Conservation (phyloP, 108 stramenopile species). For the Cyclotella choctawhatcheeana region DNA sequence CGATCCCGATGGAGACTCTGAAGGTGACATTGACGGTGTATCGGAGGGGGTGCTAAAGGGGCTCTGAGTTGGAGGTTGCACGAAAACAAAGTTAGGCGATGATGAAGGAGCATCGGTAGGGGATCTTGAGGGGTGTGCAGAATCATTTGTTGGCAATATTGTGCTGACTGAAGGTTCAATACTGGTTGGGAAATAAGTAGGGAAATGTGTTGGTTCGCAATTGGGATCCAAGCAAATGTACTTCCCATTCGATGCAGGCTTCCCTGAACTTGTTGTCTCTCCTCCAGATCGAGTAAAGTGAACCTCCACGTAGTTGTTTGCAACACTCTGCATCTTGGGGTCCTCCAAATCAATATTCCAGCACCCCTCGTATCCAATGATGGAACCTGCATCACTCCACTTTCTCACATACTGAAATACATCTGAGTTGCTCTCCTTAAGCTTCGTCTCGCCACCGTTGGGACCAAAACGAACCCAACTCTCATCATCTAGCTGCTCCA, state of each 20-base stretch:
- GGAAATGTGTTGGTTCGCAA: too few relatives aligned
- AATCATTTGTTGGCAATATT: too few relatives aligned
- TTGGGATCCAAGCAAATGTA: not conserved
- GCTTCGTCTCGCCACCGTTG: slow-evolving; percentile 5
- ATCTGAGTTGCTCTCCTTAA: slow-evolving; percentile 12
- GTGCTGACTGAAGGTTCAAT: too few relatives aligned
- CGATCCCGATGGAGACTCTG: too few relatives aligned
- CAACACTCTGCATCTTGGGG: not conserved
- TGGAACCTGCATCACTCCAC: too few relatives aligned
- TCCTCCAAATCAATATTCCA: not conserved
- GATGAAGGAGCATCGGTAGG: too few relatives aligned
- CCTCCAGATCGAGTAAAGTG: slow-evolving; percentile 4
- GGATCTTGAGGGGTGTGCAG: too few relatives aligned
- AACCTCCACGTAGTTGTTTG: slow-evolving; percentile 12
- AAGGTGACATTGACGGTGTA: too few relatives aligned
- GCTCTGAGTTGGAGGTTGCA: too few relatives aligned
- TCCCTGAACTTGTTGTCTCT: not conserved
- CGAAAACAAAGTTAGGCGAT: too few relatives aligned
- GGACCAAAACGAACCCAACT: slow-evolving; percentile 16
- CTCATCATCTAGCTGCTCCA: not conserved
- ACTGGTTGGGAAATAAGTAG: too few relatives aligned
- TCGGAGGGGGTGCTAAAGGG: too few relatives aligned
- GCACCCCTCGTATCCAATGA: slow-evolving; percentile 15
- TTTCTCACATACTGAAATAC: slow-evolving; percentile 5
- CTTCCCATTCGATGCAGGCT: slow-evolving; percentile 3